Base-by-base conservation (phyloP, 108 stramenopile genomes). In the Skeletonema menzelii region DNA sequence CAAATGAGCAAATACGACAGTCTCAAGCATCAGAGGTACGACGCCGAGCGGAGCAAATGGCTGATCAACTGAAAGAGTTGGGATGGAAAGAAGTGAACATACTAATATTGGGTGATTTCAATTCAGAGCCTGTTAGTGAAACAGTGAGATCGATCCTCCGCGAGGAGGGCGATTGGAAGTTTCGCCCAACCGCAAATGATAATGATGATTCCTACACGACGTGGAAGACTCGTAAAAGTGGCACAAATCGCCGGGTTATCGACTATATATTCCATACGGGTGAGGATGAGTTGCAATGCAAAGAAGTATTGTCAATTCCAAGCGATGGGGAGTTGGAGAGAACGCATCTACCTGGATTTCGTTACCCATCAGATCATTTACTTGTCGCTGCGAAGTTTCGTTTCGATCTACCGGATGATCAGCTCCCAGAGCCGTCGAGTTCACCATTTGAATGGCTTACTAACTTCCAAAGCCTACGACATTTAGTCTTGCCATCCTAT, bases 21-120 rank as follows among this genome's bases (percentile, higher is more conserved):
- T 27, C 28, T 19, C 82, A 86, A 81, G 70, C 82, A 20, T 14
- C 57, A 40, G 70, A 86, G 67, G 49, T 86, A 26, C 27, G 73
- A 24, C 19, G 22, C 3, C 22, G 67, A 44, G 56, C 77, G 11
- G 70, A 71, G 46, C 27, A 65, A 27, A 74, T 64, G 40, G 53
- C 70, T 8, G 27, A 57, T 17, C 34, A 19, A 11, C 17, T 71
- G 26, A 59, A 46, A 20, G 20, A 27, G 8, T 19, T 22, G 31
- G 70, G 60, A 20, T 71, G 70, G 60, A 40, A 8, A 49, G 55
- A 71, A n/a, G 46, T 71, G 14, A 15, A 20, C 8, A 56, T 81
- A 37, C 4, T 86, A 1, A 49, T 86, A 12, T n/a, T 80, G n/a
- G 85, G 85, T 26, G 85, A 86, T 70, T 86, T 86, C 61, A 86